Base-by-base conservation (phyloP, 345 rosid species). In the Heritiera fomes region DNA sequence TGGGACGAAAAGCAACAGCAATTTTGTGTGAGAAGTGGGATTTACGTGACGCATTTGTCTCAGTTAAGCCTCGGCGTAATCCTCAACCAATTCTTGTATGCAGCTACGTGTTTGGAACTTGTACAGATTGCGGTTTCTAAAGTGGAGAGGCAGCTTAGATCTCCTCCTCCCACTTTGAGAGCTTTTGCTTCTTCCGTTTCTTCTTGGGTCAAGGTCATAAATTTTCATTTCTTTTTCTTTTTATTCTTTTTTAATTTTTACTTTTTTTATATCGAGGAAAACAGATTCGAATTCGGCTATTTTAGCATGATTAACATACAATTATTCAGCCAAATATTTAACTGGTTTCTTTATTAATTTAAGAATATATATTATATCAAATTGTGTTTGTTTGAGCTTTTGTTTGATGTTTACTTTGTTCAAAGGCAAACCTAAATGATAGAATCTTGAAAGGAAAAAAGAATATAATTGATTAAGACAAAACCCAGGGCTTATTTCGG, bases 31-130 rank as follows among this genome's bases (percentile, higher is more conserved):
- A 86, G 76, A 61, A 71, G 68, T 52, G 95, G 93, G 82, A 82
- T 93, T 50, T 88, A 87, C 75, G 83, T 92, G 67, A 76, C 93
- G 53, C 97, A 93, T 82, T 88, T 95, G 82, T 93, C 99, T 46
- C 87, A 75, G 63, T 61, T 88, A 28, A 88, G 97, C 80, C 90
- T 95, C 59, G 87, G 83, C 79, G 82, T 56, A 52, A 79, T 95
- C 77, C 87, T 95, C 78, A 46, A 81, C 71, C 93, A 86, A 66
- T 93, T 95, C 79, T 20, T 86, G 52, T 87, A 88, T 58, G 87
- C 94, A 11, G 97, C 99, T 20, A 89, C 96, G 5, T 95, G 94
- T 84, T 86, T 95, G 70, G 86, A 87, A 81, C 89, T 93, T 30
- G 96, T 95, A 1, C 91, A 92, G 61, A 63, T 80, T 82, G 73